A percentile compares a stretch with the other conserved stretches of the same genome.
phyloP scores from a whole-genome alignment of 202 grass and related monocot species.

The Dendrocalamus latiflorus region DNA sequence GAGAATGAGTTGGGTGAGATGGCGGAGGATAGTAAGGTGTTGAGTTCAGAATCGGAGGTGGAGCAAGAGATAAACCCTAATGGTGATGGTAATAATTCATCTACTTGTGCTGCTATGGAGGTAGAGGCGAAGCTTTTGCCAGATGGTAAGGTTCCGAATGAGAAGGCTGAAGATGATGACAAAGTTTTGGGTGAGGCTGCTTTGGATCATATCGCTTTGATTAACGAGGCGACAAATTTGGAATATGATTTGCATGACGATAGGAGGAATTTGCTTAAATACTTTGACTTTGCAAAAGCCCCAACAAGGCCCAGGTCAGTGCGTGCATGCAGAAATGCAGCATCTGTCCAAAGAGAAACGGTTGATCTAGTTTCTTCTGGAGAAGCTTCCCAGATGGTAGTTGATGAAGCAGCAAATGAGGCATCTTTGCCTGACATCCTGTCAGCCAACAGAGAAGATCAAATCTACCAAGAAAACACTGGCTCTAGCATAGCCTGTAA shows the following conservation, averaged over 20 bases:
- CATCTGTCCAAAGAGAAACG: constrained; percentile 6
- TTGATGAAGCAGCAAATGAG: constrained; percentile 12
- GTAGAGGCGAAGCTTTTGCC: constrained; percentile 9
- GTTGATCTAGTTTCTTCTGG: constrained; percentile 24
- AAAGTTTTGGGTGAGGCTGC: constrained; percentile 6
- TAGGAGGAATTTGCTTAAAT: constrained; percentile 42
- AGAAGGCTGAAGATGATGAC: constrained; percentile 8
- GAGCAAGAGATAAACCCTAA: constrained; percentile 40
- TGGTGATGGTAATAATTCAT: constrained; percentile 17
- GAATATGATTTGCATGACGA: constrained; percentile 28
- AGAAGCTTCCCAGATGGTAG: constrained; percentile 29
- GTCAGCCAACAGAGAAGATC: constrained; percentile 17
- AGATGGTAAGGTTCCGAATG: constrained; percentile 22
- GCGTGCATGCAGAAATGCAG: constrained; percentile 33
- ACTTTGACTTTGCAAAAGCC: constrained; percentile 52
- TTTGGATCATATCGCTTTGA: constrained; percentile 16
- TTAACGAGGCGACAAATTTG: neutral
- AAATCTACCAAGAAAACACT: constrained; percentile 13
- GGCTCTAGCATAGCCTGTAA: constrained; percentile 5
- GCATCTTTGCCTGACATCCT: constrained; percentile 1
- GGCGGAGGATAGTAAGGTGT: constrained; percentile 37
- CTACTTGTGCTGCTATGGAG: constrained; percentile 8
- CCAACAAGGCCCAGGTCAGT: constrained; percentile 67
- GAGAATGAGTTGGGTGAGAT: constrained; percentile 48
- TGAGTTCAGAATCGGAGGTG: constrained; percentile 28